Evolutionary conservation across 768 basidiomycete species (phyloP).

Genomic region (Royoungia palumana): DNA sequence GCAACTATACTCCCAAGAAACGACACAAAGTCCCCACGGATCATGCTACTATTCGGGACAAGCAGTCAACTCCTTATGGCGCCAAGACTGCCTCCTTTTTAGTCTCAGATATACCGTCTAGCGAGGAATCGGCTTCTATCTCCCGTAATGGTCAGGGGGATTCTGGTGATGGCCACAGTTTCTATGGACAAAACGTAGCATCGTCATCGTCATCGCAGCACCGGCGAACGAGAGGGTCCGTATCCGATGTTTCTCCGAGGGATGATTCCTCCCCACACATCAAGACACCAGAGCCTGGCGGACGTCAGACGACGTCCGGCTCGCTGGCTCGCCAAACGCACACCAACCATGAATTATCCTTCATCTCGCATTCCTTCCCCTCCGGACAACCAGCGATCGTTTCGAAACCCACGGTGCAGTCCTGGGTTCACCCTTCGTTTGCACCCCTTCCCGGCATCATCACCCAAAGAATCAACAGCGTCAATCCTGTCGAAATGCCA

Average conservation of each 20-base stretch:
- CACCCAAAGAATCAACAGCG: constrained; percentile 48
- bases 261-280: constrained; percentile 14
- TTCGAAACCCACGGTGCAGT: constrained; percentile 46
- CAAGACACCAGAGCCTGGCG: constrained; percentile 25
- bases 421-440: constrained; percentile 59
- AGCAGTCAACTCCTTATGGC: constrained; percentile 38
- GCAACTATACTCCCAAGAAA: constrained; percentile 74
- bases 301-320: constrained; percentile 13
- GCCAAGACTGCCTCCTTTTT: constrained; percentile 49
- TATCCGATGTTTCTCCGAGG: constrained; percentile 18
- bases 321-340: constrained; percentile 26
- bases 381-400: constrained; percentile 37
- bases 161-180: constrained; percentile 35
- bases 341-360: constrained; percentile 34
- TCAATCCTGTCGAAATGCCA: constrained; percentile 61
- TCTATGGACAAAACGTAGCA: constrained; percentile 48
- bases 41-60: constrained; percentile 35
- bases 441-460: constrained; percentile 58
- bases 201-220: constrained; percentile 34
- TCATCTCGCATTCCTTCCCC: constrained; percentile 43
- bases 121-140: constrained; percentile 27
- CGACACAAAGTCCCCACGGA: constrained; percentile 52
- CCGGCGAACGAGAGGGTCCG: constrained; percentile 24
- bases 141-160: constrained; percentile 21
- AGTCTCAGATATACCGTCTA: constrained; percentile 38